Percentiles rank a stretch among this genome's conserved stretches.
Conservation (phyloP, 805 yeast genomes). For the Yarrowia phangngaensis region DNA sequence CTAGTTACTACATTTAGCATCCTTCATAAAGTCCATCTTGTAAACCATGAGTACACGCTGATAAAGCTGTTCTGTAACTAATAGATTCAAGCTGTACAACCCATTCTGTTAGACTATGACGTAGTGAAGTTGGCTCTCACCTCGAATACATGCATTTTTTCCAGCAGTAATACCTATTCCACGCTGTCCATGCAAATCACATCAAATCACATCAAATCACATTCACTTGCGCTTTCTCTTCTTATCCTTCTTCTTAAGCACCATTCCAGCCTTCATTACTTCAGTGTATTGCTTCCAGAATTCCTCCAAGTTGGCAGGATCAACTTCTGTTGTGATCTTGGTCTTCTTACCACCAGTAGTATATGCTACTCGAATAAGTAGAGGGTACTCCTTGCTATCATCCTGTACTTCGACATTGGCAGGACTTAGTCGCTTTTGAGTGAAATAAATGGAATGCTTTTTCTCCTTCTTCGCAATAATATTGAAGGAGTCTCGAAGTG, state of each 20-base stretch:
- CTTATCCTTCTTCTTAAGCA: conserved; percentile 22
- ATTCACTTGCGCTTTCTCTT: conserved; percentile 23
- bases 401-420: conserved; percentile 12
- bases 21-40: too few relatives aligned
- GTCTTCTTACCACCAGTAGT: conserved; percentile 23
- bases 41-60: too few relatives aligned
- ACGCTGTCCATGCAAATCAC: too few relatives aligned
- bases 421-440: conserved; percentile 20
- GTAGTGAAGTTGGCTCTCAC: too few relatives aligned
- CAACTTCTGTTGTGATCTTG: conserved; percentile 25
- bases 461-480: conserved; percentile 14
- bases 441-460: conserved; percentile 17
- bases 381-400: conserved; percentile 10
- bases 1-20: too few relatives aligned
- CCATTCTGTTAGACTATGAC: too few relatives aligned
- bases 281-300: conserved; percentile 25
- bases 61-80: too few relatives aligned
- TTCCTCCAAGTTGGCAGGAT: conserved; percentile 5
- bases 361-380: conserved; percentile 16
- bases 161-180: too few relatives aligned
- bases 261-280: conserved; percentile 19
- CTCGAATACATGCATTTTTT: too few relatives aligned
- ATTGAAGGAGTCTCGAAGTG: not conserved
- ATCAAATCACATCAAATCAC: not conserved
- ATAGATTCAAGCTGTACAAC: too few relatives aligned